These are phyloP conservation scores for Eimeria nieschulzi DNA, from an alignment of 169 alveolate species.

Conservation along the genomic window DNA sequence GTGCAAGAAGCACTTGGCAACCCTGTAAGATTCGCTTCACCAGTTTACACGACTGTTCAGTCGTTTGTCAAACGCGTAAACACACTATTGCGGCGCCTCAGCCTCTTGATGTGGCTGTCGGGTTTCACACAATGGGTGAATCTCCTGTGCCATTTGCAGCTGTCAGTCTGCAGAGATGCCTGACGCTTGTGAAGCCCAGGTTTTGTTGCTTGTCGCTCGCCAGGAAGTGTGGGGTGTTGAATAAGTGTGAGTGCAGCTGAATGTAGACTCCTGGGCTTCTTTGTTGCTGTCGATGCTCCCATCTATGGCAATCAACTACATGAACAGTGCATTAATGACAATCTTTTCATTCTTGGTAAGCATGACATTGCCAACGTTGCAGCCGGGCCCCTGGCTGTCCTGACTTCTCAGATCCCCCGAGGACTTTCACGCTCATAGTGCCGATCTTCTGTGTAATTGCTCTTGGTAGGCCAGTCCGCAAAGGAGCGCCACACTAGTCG, in stretches of 20 bases:
- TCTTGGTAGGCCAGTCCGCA: not conserved
- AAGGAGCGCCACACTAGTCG: constrained; percentile 65
- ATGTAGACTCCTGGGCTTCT: constrained; percentile 43
- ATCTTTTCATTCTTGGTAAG: constrained; percentile 37
- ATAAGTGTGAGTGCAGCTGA: constrained; percentile 27
- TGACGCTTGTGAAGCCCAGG: too few relatives aligned
- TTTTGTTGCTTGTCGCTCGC: too few relatives aligned
- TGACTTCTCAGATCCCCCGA: not conserved
- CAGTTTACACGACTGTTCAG: not conserved
- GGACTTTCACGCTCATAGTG: not conserved
- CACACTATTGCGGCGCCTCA: too few relatives aligned
- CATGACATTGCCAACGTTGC: not conserved
- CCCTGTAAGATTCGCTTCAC: constrained; percentile 31
- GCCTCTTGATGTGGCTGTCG: too few relatives aligned
- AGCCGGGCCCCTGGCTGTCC: not conserved
- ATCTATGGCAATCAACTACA: constrained; percentile 47
- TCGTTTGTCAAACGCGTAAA: too few relatives aligned
- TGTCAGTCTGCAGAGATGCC: too few relatives aligned
- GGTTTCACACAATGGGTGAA: too few relatives aligned
- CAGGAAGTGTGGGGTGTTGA: too few relatives aligned
- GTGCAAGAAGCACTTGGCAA: constrained; percentile 39
- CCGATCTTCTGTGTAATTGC: constrained; percentile 13
- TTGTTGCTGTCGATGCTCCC: constrained; percentile 34
- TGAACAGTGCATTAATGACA: constrained; percentile 27
- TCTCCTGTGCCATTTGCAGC: too few relatives aligned